Conservation (phyloP, 768 basidiomycete genomes). For the Amanita muscaria region DNA sequence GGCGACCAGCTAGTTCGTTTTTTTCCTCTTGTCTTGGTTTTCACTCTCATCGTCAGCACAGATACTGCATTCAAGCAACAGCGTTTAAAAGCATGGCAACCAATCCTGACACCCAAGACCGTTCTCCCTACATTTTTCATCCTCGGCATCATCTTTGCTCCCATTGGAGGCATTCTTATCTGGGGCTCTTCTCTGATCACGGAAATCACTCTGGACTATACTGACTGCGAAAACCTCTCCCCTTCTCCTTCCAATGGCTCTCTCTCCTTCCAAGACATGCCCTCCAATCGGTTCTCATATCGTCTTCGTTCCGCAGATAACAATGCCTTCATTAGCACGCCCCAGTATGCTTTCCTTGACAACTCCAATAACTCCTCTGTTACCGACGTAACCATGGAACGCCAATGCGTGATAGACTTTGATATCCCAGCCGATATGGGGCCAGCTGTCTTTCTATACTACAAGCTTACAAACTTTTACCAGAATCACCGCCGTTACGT, state of each 20-base stretch:
- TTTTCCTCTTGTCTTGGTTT: constrained; percentile 7
- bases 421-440: constrained; percentile 70
- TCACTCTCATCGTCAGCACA: constrained; percentile 23
- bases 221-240: constrained; percentile 69
- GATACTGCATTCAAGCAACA: constrained; percentile 99
- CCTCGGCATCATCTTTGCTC: constrained; percentile 90
- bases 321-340: constrained; percentile 43
- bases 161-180: constrained; percentile 89
- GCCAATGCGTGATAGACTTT: constrained; percentile 75
- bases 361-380: constrained; percentile 37
- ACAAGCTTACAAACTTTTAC: constrained; percentile 93
- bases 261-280: constrained; percentile 42
- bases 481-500: constrained; percentile 99
- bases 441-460: constrained; percentile 82
- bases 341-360: constrained; percentile 70
- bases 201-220: constrained; percentile 94
- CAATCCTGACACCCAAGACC: constrained; percentile 95
- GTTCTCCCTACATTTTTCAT: constrained; percentile 95
- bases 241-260: constrained; percentile 29
- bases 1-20: constrained; percentile 70
- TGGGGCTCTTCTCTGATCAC: constrained; percentile 82
- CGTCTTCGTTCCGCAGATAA: constrained; percentile 50
- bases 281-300: constrained; percentile 60
- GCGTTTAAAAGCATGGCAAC: constrained; percentile 99
- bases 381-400: constrained; percentile 32